Evolutionary conservation across 2,329 filamentous ascomycete species (phyloP), one percentile per base, ranked within the genome.

Genomic region (Claviceps cyperi): DNA sequence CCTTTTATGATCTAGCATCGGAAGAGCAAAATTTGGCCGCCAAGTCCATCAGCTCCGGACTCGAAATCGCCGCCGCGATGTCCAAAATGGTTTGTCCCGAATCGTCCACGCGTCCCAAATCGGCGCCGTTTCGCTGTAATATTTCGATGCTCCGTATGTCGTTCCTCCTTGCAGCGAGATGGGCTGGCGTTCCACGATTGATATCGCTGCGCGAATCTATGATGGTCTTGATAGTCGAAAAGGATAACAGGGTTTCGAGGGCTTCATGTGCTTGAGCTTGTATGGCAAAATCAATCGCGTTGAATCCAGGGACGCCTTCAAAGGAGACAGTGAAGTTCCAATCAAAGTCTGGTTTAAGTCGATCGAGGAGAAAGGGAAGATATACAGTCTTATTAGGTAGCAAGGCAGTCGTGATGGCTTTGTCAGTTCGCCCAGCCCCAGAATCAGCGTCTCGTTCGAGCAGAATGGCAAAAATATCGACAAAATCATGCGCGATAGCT

Each of bases 161-260:
- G 19, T 24, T 15, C 14, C 21, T n/a, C 36, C 44, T 19, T 5
- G 45, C 49, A 15, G 49, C 49, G 17, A 37, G 36, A 28, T 47
- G 38, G 4, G 40, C 49, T n/a, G 44, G 49, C 15, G 45, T 47
- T 13, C 49, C 49, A 5, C 32, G 28, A 19, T 51, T 51, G 40
- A 51, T 35, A 7, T n/a, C 13, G 39, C 49, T 51, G 14, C 24
- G 45, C 2, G 32, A 15, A 41, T 48, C 5, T 15, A 51, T 37
- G 7, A 47, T 48, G 17, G 19, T 17, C 15, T 39, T 32, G 15
- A 51, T 38, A 3, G 21, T 37, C 21, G 49, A 47, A 14, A 19
- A 39, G 3, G 39, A 28, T n/a, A 51, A 32, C 19, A 51, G 49
- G 19, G 39, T 38, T 4, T 44, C 49, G 1, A 51, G 49, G 14